Conservation (phyloP, 2,329 filamentous ascomycete genomes). For the Fusarium sp. region DNA sequence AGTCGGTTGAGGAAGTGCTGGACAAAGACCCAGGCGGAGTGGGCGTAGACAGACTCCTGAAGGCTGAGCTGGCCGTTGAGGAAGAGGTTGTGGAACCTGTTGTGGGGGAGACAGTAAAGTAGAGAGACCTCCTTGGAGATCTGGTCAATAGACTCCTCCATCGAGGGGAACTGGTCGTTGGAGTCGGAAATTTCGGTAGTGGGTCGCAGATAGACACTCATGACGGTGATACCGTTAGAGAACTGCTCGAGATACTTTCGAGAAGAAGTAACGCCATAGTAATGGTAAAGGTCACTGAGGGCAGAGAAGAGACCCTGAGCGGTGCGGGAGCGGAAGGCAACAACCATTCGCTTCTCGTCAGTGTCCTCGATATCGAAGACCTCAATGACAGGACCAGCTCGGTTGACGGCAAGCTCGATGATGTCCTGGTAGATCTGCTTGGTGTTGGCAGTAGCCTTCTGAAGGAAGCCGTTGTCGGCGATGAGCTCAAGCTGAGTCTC, state of each 20-base stretch:
- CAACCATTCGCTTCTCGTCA: constrained; percentile 90
- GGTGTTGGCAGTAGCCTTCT: constrained; percentile 95
- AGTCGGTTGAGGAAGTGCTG: constrained; percentile 98
- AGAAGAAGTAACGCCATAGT: constrained; percentile 96
- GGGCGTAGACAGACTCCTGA: constrained; percentile 96
- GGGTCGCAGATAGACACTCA: constrained; percentile 92
- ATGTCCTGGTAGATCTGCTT: constrained; percentile 96
- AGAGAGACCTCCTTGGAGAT: constrained; percentile 99
- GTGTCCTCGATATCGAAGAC: constrained; percentile 95
- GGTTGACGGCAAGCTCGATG: constrained; percentile 82
- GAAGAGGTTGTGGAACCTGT: constrained; percentile 93
- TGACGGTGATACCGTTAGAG: constrained; percentile 96
- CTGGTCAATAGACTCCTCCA: constrained; percentile 95
- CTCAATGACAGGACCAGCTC: constrained; percentile 95
- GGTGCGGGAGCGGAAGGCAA: constrained; percentile 93
- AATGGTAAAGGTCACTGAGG: constrained; percentile 95
- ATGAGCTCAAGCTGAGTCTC: constrained; percentile 93
- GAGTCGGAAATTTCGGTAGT: constrained; percentile 60
- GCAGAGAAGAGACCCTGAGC: constrained; percentile 95
- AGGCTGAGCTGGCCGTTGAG: constrained; percentile 86
- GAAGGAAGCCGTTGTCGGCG: constrained; percentile 91
- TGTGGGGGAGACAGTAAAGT: constrained; percentile 96
- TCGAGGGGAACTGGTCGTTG: constrained; percentile 73
- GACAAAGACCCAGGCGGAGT: constrained; percentile 97
- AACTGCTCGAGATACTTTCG: constrained; percentile 99